Base-by-base conservation (phyloP, 495 filamentous ascomycete species). In the Hyphodiscus hymeniophilus region DNA sequence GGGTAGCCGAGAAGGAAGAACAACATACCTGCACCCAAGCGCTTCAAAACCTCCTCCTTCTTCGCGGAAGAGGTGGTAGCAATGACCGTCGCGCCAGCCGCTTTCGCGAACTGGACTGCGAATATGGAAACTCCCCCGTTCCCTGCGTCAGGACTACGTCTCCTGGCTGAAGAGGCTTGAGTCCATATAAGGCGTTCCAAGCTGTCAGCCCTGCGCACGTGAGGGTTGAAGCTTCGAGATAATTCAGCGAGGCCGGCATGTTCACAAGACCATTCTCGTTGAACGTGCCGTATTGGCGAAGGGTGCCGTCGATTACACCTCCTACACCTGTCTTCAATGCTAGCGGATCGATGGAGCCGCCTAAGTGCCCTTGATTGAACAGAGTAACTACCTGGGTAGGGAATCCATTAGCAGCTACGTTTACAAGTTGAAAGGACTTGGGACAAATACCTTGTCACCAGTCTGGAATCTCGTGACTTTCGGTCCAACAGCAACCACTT, bases 91-190 rank as follows among this genome's bases (percentile, higher is more conserved):
- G 87, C 88, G 32, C 88, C 87, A 10, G 82, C 84, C 0, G 85
- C 85, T 65, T 88, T 91, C 38, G 88, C 88, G 55, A 92, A 91
- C 75, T 89, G 83, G 43, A 91, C 52, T 13, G 72, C 84, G 56
- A 92, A 91, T 10, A 89, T 74, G 51, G 76, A 82, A 10, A 94
- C 87, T 50, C 87, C 87, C 88, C 87, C 4, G 85, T 90, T 22
- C 88, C 88, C 58, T 90, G 84, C 3, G 84, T 83, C 17, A 94
- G 62, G 1, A 94, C 84, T 3, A 63, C 69, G 43, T 91, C 69
- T 1, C 87, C 88, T 0, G 82, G 78, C 62, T 74, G 77, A 46
- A 92, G 52, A 0, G 64, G 58, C 61, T 72, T 80, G 30, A 90
- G 51, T 0, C 86, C 88, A 50, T 85, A 92, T 3, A 94, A 66